Evolutionary conservation across 768 basidiomycete genomes (phyloP).

Genomic region (Mycena vitilis): DNA sequence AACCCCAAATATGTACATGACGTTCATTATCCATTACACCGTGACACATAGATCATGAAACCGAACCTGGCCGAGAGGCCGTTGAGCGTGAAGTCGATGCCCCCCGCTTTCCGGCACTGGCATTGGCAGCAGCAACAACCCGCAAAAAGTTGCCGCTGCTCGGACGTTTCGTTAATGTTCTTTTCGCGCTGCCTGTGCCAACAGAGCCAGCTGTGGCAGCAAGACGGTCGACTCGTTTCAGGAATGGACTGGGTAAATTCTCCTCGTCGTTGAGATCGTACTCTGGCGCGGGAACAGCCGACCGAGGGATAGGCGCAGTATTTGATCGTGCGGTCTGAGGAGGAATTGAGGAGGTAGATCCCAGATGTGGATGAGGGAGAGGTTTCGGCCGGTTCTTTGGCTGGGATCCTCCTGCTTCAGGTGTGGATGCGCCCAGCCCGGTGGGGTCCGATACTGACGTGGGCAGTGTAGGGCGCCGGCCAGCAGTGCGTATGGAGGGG

Average conservation of each 20-base stretch:
- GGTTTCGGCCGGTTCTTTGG: conserved; percentile 49
- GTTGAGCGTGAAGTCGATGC: conserved; percentile 25
- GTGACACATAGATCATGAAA: conserved; percentile 29
- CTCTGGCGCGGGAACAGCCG: conserved; percentile 51
- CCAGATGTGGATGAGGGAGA: conserved; percentile 58
- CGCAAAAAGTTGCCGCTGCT: conserved; percentile 36
- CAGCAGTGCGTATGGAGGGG: conserved; percentile 65
- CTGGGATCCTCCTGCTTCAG: conserved; percentile 33
- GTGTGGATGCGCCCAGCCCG: conserved; percentile 36
- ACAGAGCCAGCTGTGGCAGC: conserved; percentile 25
- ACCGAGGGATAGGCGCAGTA: conserved; percentile 43
- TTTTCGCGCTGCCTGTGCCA: conserved; percentile 6
- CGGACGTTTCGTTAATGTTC: conserved; percentile 32
- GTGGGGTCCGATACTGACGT: conserved; percentile 56
- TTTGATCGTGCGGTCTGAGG: conserved; percentile 32
- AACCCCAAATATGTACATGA: conserved; percentile 1
- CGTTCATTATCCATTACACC: conserved; percentile 29
- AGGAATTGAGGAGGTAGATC: conserved; percentile 33
- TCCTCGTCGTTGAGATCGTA: conserved; percentile 85
- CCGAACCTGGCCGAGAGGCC: conserved; percentile 23
- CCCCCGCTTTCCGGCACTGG: conserved; percentile 35
- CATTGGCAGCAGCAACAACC: conserved; percentile 35
- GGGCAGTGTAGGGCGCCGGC: conserved; percentile 46
- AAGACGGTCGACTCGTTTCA: conserved; percentile 61
- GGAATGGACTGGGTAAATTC: conserved; percentile 87